phyloP scores from a whole-genome alignment of 352 stramenopile genomes.

The Phytopythium delawarense region DNA sequence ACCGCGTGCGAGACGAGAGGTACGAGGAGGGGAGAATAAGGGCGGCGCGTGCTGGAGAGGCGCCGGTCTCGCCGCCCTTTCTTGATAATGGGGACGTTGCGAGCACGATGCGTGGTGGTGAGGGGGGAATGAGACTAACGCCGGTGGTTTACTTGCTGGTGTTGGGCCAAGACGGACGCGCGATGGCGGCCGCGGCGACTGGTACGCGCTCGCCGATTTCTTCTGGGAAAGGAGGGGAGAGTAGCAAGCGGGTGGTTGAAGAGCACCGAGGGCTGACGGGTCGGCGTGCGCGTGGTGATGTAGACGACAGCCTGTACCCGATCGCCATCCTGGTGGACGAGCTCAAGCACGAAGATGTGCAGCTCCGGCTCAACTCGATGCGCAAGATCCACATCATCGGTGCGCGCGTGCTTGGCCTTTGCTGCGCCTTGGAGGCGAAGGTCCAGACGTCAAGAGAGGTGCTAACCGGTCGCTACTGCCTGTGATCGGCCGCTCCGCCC shows the following conservation, averaged over 20 bases:
- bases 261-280: too few species aligned
- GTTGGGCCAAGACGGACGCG: not conserved
- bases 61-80: not conserved
- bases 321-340: slow-evolving; percentile 91
- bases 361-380: slow-evolving; percentile 90
- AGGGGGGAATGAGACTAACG: not conserved
- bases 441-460: too few species aligned
- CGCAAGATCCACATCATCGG: slow-evolving; percentile 89
- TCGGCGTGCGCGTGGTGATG: not conserved
- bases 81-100: not conserved
- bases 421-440: too few species aligned
- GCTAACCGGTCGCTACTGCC: not conserved
- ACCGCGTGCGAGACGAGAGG: not conserved
- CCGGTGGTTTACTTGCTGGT: not conserved
- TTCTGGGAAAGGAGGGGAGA: not conserved
- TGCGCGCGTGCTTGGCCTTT: slow-evolving; percentile 16
- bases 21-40: not conserved
- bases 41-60: too few species aligned
- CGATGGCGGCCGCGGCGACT: slow-evolving; percentile 25
- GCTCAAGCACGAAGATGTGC: slow-evolving; percentile 90
- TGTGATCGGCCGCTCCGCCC: not conserved
- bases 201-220: slow-evolving; percentile 8
- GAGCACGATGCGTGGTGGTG: too few species aligned
- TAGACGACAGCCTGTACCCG: slow-evolving; percentile 80
- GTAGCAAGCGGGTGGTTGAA: not conserved